Evolutionary conservation across 352 stramenopile genomes (phyloP).

Genomic region (Globisporangium iwayamae): DNA sequence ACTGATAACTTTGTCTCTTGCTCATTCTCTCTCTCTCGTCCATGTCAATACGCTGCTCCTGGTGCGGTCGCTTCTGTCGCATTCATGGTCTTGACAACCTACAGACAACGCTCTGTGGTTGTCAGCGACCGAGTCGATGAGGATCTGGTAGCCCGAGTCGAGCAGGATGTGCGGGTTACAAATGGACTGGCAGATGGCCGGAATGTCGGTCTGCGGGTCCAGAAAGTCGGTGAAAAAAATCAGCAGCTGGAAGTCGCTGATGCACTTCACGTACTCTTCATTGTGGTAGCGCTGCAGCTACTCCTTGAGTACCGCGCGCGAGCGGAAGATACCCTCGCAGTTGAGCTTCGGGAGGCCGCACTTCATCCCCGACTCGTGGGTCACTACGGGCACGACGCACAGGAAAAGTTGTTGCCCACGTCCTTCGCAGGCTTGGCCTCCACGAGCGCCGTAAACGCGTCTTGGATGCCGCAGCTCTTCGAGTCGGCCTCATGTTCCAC

Average conservation of each 20-base stretch:
- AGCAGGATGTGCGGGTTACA: conserved; percentile 85
- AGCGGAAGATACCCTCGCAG: conserved; percentile 78
- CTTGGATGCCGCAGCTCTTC: conserved; percentile 89
- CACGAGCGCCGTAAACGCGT: conserved; percentile 97
- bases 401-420: conserved; percentile 99
- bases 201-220: conserved; percentile 89
- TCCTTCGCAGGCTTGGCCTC: conserved; percentile 91
- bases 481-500: conserved; percentile 87
- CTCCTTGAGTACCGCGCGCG: conserved; percentile 89
- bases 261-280: conserved; percentile 82
- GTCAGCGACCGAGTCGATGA: conserved; percentile 93
- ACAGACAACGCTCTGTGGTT: conserved; percentile 31
- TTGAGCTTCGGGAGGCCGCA: conserved; percentile 94
- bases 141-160: conserved; percentile 94
- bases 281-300: conserved; percentile 80
- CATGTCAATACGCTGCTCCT: background rate
- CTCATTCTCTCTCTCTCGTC: background rate
- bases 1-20: too few species aligned
- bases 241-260: conserved; percentile 96
- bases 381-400: conserved; percentile 94
- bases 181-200: conserved; percentile 91
- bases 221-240: conserved; percentile 94
- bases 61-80: too few species aligned
- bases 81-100: background rate
- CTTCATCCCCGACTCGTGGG: conserved; percentile 91